Evolutionary conservation across 1,284 basidiomycete species (phyloP), one percentile per base, ranked within the genome.

Genomic region (Puccinia brachypodii): DNA sequence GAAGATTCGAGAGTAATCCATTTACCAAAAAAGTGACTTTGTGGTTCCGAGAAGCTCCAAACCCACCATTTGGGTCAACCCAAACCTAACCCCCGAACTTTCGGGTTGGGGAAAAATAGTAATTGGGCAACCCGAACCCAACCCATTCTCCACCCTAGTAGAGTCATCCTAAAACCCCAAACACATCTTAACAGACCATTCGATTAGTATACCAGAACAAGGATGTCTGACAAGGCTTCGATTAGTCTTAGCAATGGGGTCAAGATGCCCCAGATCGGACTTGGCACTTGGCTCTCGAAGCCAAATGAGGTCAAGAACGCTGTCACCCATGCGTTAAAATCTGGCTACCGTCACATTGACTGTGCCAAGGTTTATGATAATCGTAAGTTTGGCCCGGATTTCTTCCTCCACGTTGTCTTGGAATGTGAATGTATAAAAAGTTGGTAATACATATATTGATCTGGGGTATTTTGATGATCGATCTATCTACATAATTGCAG

Each of bases 401-500:
- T 47, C 4, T 40, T 25, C 16, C 38, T 66, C 22, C 2, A 11
- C 13, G 28, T 71, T 50, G 3, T 50, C 42, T 47, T 2, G 28
- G 11, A n/a, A n/a, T n/a, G n/a, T n/a, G n/a, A n/a, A n/a, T n/a
- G n/a, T n/a, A n/a, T 40, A n/a, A 42, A 69, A 31, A 69, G 19
- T 53, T n/a, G n/a, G n/a, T n/a, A n/a, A n/a, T n/a, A n/a, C n/a
- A n/a, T n/a, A 47, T 33, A 25, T 72, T 72, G 47, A 72, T 19
- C 40, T 40, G 38, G 38, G 68, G n/a, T 64, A 16, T n/a, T n/a
- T 78, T n/a, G 19, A 28, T 53, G 42, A 1, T 38, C 50, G 38
- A 47, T 44, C 42, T 14, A n/a, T n/a, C n/a, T n/a, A n/a, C n/a
- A n/a, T n/a, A 58, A 38, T 4, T 56, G 56, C 47, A 66, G 87